phyloP scores from a whole-genome alignment of 208 protist species.

The Acanthamoeba healyi region DNA sequence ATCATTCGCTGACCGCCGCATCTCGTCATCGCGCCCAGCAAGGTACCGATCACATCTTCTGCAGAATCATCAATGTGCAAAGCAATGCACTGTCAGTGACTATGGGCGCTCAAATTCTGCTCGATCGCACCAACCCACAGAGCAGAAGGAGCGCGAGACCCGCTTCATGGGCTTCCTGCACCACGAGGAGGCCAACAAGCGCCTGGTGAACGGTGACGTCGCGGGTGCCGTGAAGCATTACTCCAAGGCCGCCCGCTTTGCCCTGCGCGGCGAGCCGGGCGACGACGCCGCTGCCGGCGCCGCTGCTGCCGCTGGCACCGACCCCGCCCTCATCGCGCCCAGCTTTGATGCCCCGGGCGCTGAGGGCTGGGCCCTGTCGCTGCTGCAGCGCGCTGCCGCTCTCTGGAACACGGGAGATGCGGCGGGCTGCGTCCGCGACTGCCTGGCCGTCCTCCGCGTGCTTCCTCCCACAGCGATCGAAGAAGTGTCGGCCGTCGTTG shows the following conservation, averaged over 20 bases:
- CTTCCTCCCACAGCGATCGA: too few relatives aligned
- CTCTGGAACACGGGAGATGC: neutral
- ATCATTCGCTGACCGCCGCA: conserved; percentile 21
- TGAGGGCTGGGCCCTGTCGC: neutral
- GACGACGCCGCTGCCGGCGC: neutral
- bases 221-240: conserved; percentile 12
- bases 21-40: neutral
- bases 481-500: neutral
- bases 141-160: conserved; percentile 20
- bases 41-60: neutral
- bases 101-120: neutral
- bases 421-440: conserved; percentile 6
- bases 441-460: conserved; percentile 1
- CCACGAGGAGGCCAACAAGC: conserved; percentile 63
- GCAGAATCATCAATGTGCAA: neutral
- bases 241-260: conserved; percentile 4
- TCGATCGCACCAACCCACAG: neutral
- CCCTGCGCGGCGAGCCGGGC: conserved; percentile 3
- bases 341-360: neutral
- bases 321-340: neutral
- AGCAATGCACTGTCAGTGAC: neutral
- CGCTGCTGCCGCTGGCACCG: neutral
- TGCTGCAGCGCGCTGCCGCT: neutral
- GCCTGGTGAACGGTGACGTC: neutral
- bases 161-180: conserved; percentile 31